These are phyloP conservation scores for Epichloe sibirici DNA, from an alignment of 2,329 filamentous ascomycete genomes.

Conservation along the genomic window DNA sequence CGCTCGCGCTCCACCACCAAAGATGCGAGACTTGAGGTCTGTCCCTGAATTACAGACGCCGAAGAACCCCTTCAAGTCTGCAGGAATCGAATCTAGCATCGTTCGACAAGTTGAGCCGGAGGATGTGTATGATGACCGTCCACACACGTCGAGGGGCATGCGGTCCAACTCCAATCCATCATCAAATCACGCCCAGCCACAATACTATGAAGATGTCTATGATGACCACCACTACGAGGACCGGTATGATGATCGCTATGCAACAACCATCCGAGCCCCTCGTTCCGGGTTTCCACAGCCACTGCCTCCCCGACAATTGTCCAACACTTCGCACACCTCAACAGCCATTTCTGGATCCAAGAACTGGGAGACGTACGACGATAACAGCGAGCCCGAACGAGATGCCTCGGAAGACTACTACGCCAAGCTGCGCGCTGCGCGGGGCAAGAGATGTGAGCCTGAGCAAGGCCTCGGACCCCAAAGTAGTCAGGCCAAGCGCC, in stretches of 20 bases:
- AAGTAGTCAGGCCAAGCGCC: slow-evolving; percentile 38
- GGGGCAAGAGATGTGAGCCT: slow-evolving; percentile 49
- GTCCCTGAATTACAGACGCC: slow-evolving; percentile 40
- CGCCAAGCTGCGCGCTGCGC: slow-evolving; percentile 59
- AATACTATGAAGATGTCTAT: slow-evolving; percentile 24
- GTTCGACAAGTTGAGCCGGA: slow-evolving; percentile 57
- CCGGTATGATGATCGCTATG: slow-evolving; percentile 22
- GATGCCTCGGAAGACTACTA: slow-evolving; percentile 72
- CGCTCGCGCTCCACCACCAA: slow-evolving; percentile 64
- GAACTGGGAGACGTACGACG: slow-evolving; percentile 96
- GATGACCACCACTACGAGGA: slow-evolving; percentile 18
- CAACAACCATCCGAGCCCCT: slow-evolving; percentile 27
- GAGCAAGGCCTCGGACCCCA: slow-evolving; percentile 32
- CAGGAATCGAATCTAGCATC: slow-evolving; percentile 40
- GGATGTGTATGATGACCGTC: slow-evolving; percentile 69
- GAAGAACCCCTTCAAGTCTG: slow-evolving; percentile 33
- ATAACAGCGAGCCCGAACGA: slow-evolving; percentile 62
- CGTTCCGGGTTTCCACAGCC: slow-evolving; percentile 27
- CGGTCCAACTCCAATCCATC: slow-evolving; percentile 29
- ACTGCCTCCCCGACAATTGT: slow-evolving; percentile 48
- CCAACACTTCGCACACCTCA: slow-evolving; percentile 57
- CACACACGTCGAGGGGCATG: slow-evolving; percentile 21
- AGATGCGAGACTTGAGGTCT: slow-evolving; percentile 69
- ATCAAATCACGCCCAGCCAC: slow-evolving; percentile 20
- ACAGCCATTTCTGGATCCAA: slow-evolving; percentile 72